These are phyloP conservation scores for Acer campestre DNA, from an alignment of 345 rosid genomes.

Conservation along the genomic window DNA sequence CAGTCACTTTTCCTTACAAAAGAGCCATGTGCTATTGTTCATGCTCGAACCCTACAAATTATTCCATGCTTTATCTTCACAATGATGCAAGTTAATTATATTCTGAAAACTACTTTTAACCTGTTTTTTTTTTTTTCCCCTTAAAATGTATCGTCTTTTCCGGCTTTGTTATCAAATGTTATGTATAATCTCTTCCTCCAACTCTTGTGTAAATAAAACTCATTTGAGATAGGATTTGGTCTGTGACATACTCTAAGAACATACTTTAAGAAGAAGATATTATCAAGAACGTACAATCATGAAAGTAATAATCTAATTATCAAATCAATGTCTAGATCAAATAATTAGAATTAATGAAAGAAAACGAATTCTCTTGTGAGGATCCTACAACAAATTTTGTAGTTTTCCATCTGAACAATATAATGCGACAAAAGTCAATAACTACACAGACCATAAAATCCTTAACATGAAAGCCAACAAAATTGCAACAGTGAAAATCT, in stretches of 20 bases:
- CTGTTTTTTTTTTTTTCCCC: not conserved
- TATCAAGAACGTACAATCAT: too few relatives aligned
- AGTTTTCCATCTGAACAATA: constrained; percentile 4
- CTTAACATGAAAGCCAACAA: not conserved
- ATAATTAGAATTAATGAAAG: not conserved
- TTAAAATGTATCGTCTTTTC: not conserved
- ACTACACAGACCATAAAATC: not conserved
- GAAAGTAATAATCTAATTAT: too few relatives aligned
- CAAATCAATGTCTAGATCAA: not conserved
- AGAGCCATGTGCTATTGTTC: constrained; percentile 40
- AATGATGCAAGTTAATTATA: constrained; percentile 19
- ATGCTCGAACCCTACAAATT: constrained; percentile 30
- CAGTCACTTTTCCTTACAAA: constrained; percentile 26
- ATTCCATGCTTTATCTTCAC: constrained; percentile 32
- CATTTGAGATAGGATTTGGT: not conserved
- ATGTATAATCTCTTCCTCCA: too few relatives aligned
- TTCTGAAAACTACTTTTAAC: not conserved
- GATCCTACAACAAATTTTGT: not conserved
- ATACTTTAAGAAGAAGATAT: too few relatives aligned
- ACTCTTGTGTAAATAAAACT: too few relatives aligned
- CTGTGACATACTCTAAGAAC: too few relatives aligned
- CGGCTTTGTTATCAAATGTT: not conserved
- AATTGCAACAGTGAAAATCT: not conserved
- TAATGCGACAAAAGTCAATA: not conserved
- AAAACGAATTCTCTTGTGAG: not conserved